Evolutionary conservation across 306 rosid species (phyloP).

Genomic region (Lablab purpureus): DNA sequence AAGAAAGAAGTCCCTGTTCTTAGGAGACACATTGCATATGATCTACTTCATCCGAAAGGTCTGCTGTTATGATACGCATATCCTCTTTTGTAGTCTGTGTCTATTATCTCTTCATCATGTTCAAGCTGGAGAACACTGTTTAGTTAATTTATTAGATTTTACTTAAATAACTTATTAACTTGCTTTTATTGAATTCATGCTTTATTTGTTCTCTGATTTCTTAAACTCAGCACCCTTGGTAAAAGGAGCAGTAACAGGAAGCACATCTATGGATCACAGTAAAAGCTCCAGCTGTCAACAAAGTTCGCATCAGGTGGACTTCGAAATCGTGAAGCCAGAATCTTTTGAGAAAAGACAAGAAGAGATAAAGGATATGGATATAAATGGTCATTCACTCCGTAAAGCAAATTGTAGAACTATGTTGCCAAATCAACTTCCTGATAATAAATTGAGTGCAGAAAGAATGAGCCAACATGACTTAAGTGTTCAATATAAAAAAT

Average conservation of each 20-base stretch:
- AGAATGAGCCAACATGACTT: slow-evolving; percentile 53
- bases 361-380: slow-evolving; percentile 52
- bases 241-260: slow-evolving; percentile 60
- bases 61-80: slow-evolving; percentile 42
- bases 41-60: slow-evolving; percentile 86
- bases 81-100: slow-evolving; percentile 32
- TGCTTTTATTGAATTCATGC: slow-evolving; percentile 33
- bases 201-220: slow-evolving; percentile 46
- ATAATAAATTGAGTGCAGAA: slow-evolving; percentile 48
- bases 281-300: slow-evolving; percentile 56
- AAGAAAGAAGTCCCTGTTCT: slow-evolving; percentile 81
- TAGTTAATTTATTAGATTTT: slow-evolving; percentile 20
- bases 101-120: slow-evolving; percentile 37
- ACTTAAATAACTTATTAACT: slow-evolving; percentile 16
- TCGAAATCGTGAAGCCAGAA: slow-evolving; percentile 55
- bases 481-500: slow-evolving; percentile 55
- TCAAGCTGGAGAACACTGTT: slow-evolving; percentile 29
- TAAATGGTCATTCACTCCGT: slow-evolving; percentile 47
- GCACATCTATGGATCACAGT: slow-evolving; percentile 53
- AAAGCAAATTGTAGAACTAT: slow-evolving; percentile 53
- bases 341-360: slow-evolving; percentile 53
- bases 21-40: slow-evolving; percentile 73
- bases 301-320: slow-evolving; percentile 52
- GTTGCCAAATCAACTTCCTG: slow-evolving; percentile 55
- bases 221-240: slow-evolving; percentile 45